Percentiles rank a stretch among this genome's conserved stretches.
Evolutionary conservation across 1,284 basidiomycete species (phyloP).

Genomic region (Pulveroboletus sp.): DNA sequence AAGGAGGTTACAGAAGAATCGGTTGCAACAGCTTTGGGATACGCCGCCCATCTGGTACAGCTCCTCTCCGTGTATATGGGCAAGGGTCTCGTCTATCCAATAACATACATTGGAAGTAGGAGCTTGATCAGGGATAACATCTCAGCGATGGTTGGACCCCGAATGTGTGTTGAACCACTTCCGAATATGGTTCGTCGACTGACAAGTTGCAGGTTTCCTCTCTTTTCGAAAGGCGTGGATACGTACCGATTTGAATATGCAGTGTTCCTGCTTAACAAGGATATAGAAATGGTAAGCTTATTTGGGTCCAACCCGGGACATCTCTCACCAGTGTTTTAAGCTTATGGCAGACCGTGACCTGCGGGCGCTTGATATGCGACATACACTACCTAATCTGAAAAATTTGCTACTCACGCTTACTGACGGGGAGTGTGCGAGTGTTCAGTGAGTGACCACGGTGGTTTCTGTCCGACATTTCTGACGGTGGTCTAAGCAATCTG

Average conservation of each 20-base stretch:
- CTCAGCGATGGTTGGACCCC: constrained; percentile 89
- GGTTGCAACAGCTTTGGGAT: constrained; percentile 85
- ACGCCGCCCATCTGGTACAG: constrained; percentile 82
- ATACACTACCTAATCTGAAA: constrained; percentile 96
- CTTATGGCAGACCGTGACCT: constrained; percentile 89
- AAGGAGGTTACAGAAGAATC: constrained; percentile 81
- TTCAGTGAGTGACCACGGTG: constrained; percentile 43
- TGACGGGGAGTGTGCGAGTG: constrained; percentile 55
- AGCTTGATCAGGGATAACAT: constrained; percentile 90
- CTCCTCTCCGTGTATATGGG: constrained; percentile 79
- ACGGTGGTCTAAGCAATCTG: constrained; percentile 22
- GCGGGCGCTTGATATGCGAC: constrained; percentile 87
- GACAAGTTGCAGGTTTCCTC: constrained; percentile 71
- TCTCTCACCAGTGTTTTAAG: constrained; percentile 43
- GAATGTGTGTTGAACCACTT: constrained; percentile 63
- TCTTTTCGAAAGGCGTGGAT: constrained; percentile 94
- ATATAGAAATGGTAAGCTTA: constrained; percentile 85
- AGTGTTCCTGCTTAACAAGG: constrained; percentile 95
- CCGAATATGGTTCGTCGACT: constrained; percentile 10
- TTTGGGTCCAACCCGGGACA: constrained; percentile 7
- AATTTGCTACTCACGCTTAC: constrained; percentile 88
- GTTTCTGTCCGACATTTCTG: constrained; percentile 12
- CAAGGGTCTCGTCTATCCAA: constrained; percentile 81
- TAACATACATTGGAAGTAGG: constrained; percentile 85
- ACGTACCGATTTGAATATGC: constrained; percentile 97